Conservation (phyloP, 495 filamentous ascomycete genomes). For the Apodospora peruviana region DNA sequence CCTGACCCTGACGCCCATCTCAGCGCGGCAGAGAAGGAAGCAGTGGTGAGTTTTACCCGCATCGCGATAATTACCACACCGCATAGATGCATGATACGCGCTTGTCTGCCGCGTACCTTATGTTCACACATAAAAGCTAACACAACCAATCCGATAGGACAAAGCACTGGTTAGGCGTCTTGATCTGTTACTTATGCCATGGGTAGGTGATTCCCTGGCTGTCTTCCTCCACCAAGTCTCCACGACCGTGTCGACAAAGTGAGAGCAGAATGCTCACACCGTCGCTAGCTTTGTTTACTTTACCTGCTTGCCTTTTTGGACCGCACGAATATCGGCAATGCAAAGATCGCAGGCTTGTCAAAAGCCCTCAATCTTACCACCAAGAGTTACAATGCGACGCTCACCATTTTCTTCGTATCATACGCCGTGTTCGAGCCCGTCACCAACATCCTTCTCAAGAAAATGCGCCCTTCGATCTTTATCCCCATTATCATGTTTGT, state of each 20-base stretch:
- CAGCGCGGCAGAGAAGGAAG: conserved; percentile 59
- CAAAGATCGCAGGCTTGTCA: conserved; percentile 71
- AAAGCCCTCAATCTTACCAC: conserved; percentile 53
- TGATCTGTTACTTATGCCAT: conserved; percentile 67
- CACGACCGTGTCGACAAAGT: background rate
- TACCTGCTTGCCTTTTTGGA: conserved; percentile 85
- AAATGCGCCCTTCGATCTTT: conserved; percentile 48
- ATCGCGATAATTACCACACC: background rate
- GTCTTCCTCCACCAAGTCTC: background rate
- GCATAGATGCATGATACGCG: no score
- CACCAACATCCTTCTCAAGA: conserved; percentile 85
- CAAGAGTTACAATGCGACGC: conserved; percentile 61
- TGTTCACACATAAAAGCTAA: conserved; percentile 2
- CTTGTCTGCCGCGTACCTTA: background rate
- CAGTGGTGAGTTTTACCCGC: conserved; percentile 48
- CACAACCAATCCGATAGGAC: conserved; percentile 42
- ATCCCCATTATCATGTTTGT: conserved; percentile 66
- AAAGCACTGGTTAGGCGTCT: conserved; percentile 63
- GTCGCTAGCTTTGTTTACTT: conserved; percentile 62
- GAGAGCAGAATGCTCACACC: background rate
- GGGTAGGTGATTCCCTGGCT: conserved; percentile 38
- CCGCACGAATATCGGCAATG: conserved; percentile 81
- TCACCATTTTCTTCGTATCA: conserved; percentile 89
- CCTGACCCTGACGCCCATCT: conserved; percentile 64
- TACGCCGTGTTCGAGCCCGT: conserved; percentile 83